A percentile compares a stretch with the other conserved stretches of the same genome.
Conservation (phyloP, 2,329 filamentous ascomycete species). For the Xylaria sp. region DNA sequence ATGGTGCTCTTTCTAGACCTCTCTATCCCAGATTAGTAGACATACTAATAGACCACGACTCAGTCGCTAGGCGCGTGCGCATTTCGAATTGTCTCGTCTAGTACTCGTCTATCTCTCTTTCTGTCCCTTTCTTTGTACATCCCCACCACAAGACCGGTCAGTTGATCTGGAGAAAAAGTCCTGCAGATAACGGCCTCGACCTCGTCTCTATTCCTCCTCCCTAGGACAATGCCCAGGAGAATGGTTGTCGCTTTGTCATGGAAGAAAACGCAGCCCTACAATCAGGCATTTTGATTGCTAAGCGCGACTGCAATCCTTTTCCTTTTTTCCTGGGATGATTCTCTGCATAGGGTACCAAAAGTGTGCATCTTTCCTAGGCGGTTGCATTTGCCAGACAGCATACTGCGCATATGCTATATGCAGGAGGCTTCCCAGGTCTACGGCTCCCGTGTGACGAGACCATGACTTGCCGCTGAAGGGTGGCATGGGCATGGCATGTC, state of each 20-base stretch:
- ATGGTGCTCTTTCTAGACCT: not conserved
- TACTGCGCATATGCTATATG: not conserved
- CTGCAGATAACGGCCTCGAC: not conserved
- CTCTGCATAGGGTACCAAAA: not conserved
- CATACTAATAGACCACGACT: constrained; percentile 13
- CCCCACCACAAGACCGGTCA: constrained; percentile 6
- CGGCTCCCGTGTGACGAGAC: constrained; percentile 21
- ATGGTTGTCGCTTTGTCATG: not conserved
- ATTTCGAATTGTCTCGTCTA: constrained; percentile 21
- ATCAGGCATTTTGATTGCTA: not conserved
- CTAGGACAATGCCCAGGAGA: not conserved
- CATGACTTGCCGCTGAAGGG: constrained; percentile 25
- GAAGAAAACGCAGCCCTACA: too few species aligned
- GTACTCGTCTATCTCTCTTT: not conserved
- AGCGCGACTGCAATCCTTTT: not conserved
- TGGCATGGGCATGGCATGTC: constrained; percentile 9
- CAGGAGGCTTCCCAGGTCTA: constrained; percentile 17
- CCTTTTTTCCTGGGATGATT: not conserved
- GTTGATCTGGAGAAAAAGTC: not conserved
- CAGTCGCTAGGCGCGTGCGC: not conserved
- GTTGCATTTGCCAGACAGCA: not conserved
- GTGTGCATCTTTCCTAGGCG: not conserved
- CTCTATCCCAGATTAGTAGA: not conserved
- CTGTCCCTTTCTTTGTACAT: not conserved
- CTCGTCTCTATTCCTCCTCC: not conserved